Base-by-base conservation (phyloP, 2,329 filamentous ascomycete genomes). In the Fusarium staphyleae region DNA sequence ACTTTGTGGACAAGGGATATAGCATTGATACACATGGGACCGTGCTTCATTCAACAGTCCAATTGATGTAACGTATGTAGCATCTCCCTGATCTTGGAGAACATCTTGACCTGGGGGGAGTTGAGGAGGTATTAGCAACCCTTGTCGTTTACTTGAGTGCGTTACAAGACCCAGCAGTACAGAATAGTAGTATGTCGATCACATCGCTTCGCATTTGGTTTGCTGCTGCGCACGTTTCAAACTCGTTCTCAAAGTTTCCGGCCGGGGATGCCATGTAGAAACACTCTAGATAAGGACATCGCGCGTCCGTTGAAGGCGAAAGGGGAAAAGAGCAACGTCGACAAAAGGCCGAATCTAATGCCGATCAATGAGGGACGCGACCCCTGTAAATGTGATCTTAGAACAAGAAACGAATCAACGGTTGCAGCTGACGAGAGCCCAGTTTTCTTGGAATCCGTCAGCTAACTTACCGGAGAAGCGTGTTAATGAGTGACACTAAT, bases 341-440 rank as follows among this genome's bases (percentile, higher is more conserved):
- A 28, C 35, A 41, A 11, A 14, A 33, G 52, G 34, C 39, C 48
- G 49, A 48, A 60, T 62, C 50, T 57, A 42, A 48, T 47, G 58
- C 22, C 48, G 58, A 62, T 62, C 58, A 42, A 33, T 33, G 37
- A 43, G 28, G 41, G 52, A 36, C 56, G 42, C 30, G 39, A 42
- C 28, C 41, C 53, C 59, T 33, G 57, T 40, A 32, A 55, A 36
- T 35, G 37, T 48, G 42, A 36, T 48, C n/a, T n/a, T n/a, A n/a
- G n/a, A n/a, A n/a, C n/a, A n/a, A n/a, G n/a, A n/a, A n/a, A n/a
- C n/a, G n/a, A n/a, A n/a, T n/a, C n/a, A n/a, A n/a, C n/a, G n/a
- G n/a, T n/a, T n/a, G n/a, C n/a, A n/a, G n/a, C n/a, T n/a, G n/a
- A n/a, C n/a, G n/a, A n/a, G n/a, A 8, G 22, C 12, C 16, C 29